Evolutionary conservation across 2,329 filamentous ascomycete species (phyloP), one percentile per base, ranked within the genome.

Genomic region (Setomelanomma holmii): DNA sequence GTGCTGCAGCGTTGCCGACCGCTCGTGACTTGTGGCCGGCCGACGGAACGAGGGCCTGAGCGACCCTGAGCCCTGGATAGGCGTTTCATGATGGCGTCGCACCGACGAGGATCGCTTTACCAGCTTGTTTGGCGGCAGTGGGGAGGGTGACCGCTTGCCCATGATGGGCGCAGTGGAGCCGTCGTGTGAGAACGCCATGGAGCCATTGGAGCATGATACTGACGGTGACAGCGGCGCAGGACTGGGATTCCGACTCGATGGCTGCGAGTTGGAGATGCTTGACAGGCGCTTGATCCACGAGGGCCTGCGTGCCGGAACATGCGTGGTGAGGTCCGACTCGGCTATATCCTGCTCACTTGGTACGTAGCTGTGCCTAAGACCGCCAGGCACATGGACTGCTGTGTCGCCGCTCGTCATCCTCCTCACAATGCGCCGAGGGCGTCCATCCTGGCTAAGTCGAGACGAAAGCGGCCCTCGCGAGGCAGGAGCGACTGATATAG

Each of bases 1-100:
- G 55, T 86, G 82, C 61, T 89, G 85, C 22, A 91, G 76, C 1
- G 88, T 90, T 27, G 85, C 86, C 40, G 88, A 89, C 63, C 90
- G 82, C 70, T 93, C 89, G 67, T 92, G 89, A 71, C 89, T 92
- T 16, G 90, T 93, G 40, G 89, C 89, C 45, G 90, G 90, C 63
- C 89, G 81, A 52, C 88, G 85, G 53, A 93, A 81, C 19, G 84
- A 86, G 2, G 86, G 83, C 55, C 89, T 78, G 64, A 88, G 84
- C 41, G 86, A 83, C 58, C 78, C 84, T 24, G 86, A 80, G 56
- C 81, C 78, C 52, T 79, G 80, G 38, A 77, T 68, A 11, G 75
- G 67, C 5, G 80, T 76, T 41, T 78, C 70, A 55, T 77, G 76
- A 45, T 78, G 68, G 45, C 76, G 76, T 58, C 82, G 81, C 40